Base-by-base conservation (phyloP, 2,329 filamentous ascomycete species). In the Didymella exigua region DNA sequence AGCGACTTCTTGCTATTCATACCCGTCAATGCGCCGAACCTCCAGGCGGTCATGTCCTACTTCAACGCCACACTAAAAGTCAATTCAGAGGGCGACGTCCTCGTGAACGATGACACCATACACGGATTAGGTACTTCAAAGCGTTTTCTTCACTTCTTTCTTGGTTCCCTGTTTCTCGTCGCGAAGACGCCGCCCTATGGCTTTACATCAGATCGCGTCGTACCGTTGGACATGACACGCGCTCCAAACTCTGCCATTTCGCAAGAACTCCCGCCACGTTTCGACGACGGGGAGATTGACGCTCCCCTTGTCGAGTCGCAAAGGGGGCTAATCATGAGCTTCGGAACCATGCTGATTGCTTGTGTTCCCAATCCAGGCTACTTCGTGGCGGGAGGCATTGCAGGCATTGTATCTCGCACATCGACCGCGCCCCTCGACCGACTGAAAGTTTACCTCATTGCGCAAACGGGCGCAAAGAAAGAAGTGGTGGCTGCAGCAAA, bases 371-470 rank as follows among this genome's bases (percentile, higher is more conserved):
- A 91, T 86, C 84, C 89, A 96, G 95, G 95, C 84, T 99, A 98
- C 80, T 99, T 98, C 78, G 78, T 96, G 79, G 95, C 95, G 75
- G 95, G 95, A 82, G 95, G 92, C 76, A 82, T 96, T 74, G 92
- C 93, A 75, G 95, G 95, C 75, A 93, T 92, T 75, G 88, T 97
- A 69, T 98, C 93, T 73, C 89, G 95, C 73, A 98, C 95, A 72
- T 89, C 91, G 61, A 99, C 95, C 65, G 95, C 95, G 57, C 95
- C 95, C 56, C 87, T 99, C 76, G 95, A 99, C 79, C 91, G 95
- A 67, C 82, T 99, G 55, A 98, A 98, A 79, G 95, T 99, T 62
- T 98, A 96, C 75, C 85, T 99, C 48, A 95, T 99, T 68, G 93
- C 96, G 48, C 93, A 96, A 76, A 96, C 91, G 54, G 84, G 82